Conservation (phyloP, 306 rosid species). For the Castanopsis chinensis region DNA sequence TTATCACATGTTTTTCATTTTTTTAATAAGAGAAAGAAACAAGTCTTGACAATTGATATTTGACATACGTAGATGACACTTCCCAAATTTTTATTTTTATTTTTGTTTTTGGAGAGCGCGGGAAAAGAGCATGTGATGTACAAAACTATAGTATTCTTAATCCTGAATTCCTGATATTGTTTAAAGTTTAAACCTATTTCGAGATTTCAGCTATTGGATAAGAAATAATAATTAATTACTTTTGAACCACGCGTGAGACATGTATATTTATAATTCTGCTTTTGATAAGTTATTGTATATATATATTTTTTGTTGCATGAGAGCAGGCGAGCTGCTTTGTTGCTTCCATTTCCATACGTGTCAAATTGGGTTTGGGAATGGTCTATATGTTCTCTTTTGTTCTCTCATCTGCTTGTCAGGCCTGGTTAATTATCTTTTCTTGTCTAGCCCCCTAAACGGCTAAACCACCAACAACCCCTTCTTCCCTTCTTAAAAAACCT, state of each 20-base stretch:
- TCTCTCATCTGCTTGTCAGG: conserved; percentile 1
- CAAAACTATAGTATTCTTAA: background rate
- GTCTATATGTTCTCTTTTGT: background rate
- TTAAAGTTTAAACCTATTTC: background rate
- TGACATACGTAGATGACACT: background rate
- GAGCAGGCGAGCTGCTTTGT: background rate
- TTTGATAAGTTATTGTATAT: background rate
- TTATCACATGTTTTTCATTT: background rate
- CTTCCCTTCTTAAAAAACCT: no score
- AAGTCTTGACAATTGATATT: background rate
- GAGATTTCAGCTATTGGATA: background rate
- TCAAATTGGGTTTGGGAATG: background rate
- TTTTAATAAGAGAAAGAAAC: background rate
- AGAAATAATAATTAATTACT: background rate
- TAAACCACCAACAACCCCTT: no score
- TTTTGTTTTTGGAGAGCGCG: no score
- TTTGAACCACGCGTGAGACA: background rate
- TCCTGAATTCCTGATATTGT: no score
- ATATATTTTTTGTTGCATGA: background rate
- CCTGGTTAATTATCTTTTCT: no score
- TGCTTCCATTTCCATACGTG: background rate
- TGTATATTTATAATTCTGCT: background rate
- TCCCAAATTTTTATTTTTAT: no score
- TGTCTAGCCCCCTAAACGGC: no score
- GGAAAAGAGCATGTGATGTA: background rate